Conservation (phyloP, 805 yeast species). For the Yamadazyma phyllophila region DNA sequence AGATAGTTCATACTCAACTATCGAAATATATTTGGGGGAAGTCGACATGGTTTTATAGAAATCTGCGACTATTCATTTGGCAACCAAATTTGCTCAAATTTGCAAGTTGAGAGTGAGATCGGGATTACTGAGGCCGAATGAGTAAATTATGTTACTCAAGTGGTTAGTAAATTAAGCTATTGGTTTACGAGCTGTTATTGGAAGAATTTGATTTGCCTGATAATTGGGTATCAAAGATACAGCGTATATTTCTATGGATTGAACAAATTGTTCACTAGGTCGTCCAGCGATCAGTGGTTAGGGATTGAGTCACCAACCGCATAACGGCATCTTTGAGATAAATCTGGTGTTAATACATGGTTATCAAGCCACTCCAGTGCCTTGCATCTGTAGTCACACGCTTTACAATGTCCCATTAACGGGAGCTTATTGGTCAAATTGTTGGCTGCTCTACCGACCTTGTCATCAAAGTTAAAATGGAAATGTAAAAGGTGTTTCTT, state of each 20-base stretch:
- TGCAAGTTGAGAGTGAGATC: background rate
- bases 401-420: conserved; percentile 34
- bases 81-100: conserved; percentile 9
- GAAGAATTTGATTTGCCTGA: no score
- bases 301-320: conserved; percentile 12
- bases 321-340: conserved; percentile 20
- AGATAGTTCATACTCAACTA: background rate
- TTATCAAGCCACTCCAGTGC: conserved; percentile 57
- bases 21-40: background rate
- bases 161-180: no score
- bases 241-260: no score
- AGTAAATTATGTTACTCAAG: background rate
- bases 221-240: no score
- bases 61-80: conserved; percentile 1
- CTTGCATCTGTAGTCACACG: conserved; percentile 48
- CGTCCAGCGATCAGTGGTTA: background rate
- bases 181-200: no score
- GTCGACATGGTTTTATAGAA: background rate
- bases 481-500: conserved; percentile 43
- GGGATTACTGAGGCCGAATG: background rate
- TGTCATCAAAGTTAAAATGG: conserved; percentile 43
- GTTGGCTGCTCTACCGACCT: conserved; percentile 37
- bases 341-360: conserved; percentile 45
- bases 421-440: conserved; percentile 43
- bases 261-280: no score